Conservation (phyloP, 768 basidiomycete genomes). For the Boletus rex-veris region DNA sequence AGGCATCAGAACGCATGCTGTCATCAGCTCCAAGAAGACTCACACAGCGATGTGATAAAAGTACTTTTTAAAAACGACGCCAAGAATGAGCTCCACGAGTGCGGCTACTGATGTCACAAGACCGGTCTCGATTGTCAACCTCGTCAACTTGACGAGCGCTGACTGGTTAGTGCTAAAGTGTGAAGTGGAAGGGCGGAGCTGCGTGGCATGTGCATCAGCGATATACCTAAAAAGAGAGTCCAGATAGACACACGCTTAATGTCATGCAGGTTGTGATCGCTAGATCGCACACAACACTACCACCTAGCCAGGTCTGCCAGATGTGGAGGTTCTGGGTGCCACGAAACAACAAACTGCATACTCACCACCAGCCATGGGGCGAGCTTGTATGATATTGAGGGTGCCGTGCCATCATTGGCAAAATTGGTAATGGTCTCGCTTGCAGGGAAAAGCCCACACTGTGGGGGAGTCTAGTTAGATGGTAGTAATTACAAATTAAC, state of each 20-base stretch:
- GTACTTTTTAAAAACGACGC: neutral
- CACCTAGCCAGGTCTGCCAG: constrained; percentile 20
- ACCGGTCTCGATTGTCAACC: constrained; percentile 25
- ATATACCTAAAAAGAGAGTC: neutral
- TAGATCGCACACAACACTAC: constrained; percentile 16
- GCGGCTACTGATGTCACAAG: constrained; percentile 19
- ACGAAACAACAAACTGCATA: too few relatives aligned
- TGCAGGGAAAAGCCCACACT: constrained; percentile 1
- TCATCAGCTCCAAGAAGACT: neutral
- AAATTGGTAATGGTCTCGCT: too few relatives aligned
- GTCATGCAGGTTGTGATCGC: constrained; percentile 22
- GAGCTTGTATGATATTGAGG: neutral
- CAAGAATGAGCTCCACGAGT: constrained; percentile 17
- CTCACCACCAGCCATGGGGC: constrained; percentile 14
- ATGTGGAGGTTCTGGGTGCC: neutral
- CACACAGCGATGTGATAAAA: constrained; percentile 16
- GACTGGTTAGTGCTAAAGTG: neutral
- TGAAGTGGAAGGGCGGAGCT: constrained; percentile 1
- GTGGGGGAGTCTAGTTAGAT: neutral
- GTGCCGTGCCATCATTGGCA: too few relatives aligned
- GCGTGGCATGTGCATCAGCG: neutral
- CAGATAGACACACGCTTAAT: constrained; percentile 3
- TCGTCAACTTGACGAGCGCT: constrained; percentile 7
- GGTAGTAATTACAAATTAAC: neutral
- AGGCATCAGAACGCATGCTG: neutral